Evolutionary conservation across 805 yeast genomes (phyloP), one percentile per base, ranked within the genome.

Genomic region (Torulaspora maleeae): DNA sequence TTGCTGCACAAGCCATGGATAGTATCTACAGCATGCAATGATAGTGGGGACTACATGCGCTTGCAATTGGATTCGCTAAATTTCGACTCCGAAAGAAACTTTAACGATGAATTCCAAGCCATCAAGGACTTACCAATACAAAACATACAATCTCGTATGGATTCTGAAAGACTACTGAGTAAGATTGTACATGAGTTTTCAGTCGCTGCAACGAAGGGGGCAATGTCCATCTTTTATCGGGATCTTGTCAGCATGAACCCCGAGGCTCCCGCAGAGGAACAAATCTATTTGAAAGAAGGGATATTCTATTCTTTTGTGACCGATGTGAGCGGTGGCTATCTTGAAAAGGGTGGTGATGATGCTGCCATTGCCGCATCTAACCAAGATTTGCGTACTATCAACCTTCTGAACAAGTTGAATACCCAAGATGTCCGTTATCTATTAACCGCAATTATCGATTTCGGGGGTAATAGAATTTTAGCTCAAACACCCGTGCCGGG

Each of bases 401-500:
- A 77, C 57, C 74, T 77, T 49, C 70, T 91, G 61, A 84, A 84
- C 69, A 72, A 79, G 54, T 67, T 83, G 36, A 87, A 84, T 56
- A 60, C 79, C 27, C 69, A 68, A 9, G 86, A 82, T 36, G 72
- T 89, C 32, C 78, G 80, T 58, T 82, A 83, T 41, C 72, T 91
- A 48, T 78, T 86, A 56, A 86, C 97, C 3, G 76, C 90, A n/a
- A 75, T 89, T 47, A 86, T 91, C 45, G 98, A 91, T 66, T 91
- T 79, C 68, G 80, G 86, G 60, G 99, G 98, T 50, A 83, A 80
- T 58, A 78, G 98, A 64, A 73, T 91, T 29, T 76, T 91, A 30
- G 87, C 95, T 64, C 98, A 91, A 70, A 86, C 96, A 11, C 96
- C 96, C 10, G 95, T 91, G 36, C 99, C 99, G 12, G 98, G 98